Evolutionary conservation across 148 eudicot species (phyloP), one percentile per base, ranked within the genome.

Genomic region (Pouteria glomerata): DNA sequence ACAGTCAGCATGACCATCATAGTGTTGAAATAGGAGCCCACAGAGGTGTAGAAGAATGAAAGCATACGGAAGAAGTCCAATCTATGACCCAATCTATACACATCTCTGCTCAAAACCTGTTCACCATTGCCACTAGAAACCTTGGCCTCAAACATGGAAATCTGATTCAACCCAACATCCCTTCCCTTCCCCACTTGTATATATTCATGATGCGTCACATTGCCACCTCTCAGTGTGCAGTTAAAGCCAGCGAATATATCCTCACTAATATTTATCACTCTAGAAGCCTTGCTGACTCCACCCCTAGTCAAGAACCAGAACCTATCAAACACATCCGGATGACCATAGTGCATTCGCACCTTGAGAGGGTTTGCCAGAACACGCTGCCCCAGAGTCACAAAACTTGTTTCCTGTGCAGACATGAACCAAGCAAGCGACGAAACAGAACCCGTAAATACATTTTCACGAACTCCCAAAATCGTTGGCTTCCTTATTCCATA

Each of bases 341-440:
- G 98, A 63, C 98, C 98, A 73, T 94, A 94, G 73, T 94, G 98
- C 98, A 94, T 94, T 55, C 98, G 80, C 30, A 94, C 97, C 79
- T 89, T 94, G 31, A 94, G 82, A 65, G 98, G 98, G 61, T 91
- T 86, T 63, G 98, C 98, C 58, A 94, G 76, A 81, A 94, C 98
- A 64, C 98, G 90, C 72, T 94, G 97, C 15, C 97, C 98, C 52
- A 94, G 80, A 12, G 98, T 94, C 27, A 94, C 98, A 74, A 94
- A 91, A 72, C 96, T 89, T 45, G 75, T 88, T 77, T 94, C 98
- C 80, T 94, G 98, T 65, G 97, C 86, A 73, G 98, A 94, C 98
- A 94, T 94, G 77, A 94, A 94, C 98, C 96, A 85, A 59, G 98
- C 98, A 24, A 94, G 93, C n/a, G 98, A 94, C 18, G 98, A 94